phyloP scores from a whole-genome alignment of 2,329 filamentous ascomycete genomes.

The Ceratocystis variospora region DNA sequence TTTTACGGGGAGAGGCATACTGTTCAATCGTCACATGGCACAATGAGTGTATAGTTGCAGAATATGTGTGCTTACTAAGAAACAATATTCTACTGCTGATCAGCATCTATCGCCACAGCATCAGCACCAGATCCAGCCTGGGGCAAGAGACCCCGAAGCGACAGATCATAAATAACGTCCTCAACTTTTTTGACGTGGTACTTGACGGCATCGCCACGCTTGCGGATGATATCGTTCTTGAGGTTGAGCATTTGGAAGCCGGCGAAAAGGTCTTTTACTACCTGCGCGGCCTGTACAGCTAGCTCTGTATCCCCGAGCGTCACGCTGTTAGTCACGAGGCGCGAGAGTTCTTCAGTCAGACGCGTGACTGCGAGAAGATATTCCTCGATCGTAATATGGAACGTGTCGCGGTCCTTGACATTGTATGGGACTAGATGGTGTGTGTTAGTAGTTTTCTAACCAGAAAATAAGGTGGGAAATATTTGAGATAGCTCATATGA shows the following conservation, averaged over 20 bases:
- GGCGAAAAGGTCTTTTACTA: constrained; percentile 88
- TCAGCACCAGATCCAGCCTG: neutral
- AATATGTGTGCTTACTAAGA: neutral
- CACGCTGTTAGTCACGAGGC: constrained; percentile 86
- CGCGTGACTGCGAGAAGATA: constrained; percentile 81
- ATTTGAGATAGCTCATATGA: neutral
- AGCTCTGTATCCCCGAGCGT: constrained; percentile 78
- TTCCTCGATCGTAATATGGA: constrained; percentile 94
- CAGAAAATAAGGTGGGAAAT: neutral
- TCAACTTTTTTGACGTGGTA: constrained; percentile 97
- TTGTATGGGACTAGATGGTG: constrained; percentile 64
- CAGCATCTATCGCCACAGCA: neutral
- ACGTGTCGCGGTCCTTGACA: constrained; percentile 74
- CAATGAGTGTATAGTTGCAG: too few species aligned
- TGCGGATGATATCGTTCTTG: constrained; percentile 85
- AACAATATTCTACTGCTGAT: neutral
- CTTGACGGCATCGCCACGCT: constrained; percentile 85
- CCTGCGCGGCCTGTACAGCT: constrained; percentile 75
- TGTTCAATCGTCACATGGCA: too few species aligned
- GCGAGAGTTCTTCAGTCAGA: constrained; percentile 78
- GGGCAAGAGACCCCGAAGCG: constrained; percentile 40
- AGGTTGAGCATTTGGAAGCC: constrained; percentile 95
- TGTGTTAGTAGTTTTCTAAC: neutral
- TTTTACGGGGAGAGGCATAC: too few species aligned
- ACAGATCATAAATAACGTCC: constrained; percentile 93